Evolutionary conservation across 1,139 yeast species (phyloP).

Genomic region (Yamadazyma oceani): DNA sequence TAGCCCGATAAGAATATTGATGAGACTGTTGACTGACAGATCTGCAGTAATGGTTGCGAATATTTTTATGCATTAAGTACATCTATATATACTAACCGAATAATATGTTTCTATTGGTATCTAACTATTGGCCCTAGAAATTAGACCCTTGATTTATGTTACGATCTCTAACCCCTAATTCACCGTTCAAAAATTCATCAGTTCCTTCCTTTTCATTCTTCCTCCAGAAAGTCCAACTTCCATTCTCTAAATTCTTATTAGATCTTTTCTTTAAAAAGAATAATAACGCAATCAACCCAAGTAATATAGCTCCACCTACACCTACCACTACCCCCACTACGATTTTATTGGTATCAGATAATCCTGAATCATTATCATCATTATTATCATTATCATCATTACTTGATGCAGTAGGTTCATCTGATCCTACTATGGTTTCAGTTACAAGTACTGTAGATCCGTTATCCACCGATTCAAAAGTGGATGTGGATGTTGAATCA

Average conservation of each 20-base stretch:
- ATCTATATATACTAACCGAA: neutral
- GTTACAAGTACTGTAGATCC: constrained; percentile 44
- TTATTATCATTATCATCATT: constrained; percentile 10
- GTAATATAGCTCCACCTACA: constrained; percentile 45
- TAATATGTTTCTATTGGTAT: constrained; percentile 2
- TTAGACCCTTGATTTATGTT: constrained; percentile 48
- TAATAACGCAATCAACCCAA: constrained; percentile 37
- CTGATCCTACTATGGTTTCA: constrained; percentile 31
- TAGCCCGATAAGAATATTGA: no score
- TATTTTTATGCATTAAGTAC: neutral
- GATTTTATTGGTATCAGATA: constrained; percentile 44
- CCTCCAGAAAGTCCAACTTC: constrained; percentile 56
- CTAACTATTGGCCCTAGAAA: constrained; percentile 26
- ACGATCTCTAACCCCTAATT: constrained; percentile 53
- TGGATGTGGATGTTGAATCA: constrained; percentile 22
- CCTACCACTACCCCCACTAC: constrained; percentile 55
- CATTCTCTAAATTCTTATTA: constrained; percentile 27
- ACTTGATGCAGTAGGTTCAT: constrained; percentile 30
- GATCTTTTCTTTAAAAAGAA: constrained; percentile 38
- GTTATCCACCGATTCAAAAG: constrained; percentile 33
- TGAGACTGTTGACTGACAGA: no score
- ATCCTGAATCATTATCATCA: constrained; percentile 26
- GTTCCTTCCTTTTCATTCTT: constrained; percentile 45
- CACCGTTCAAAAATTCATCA: constrained; percentile 62
- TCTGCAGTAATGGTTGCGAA: neutral